Conservation (phyloP, 2,329 filamentous ascomycete genomes). For the Teratosphaeria gauchensis region DNA sequence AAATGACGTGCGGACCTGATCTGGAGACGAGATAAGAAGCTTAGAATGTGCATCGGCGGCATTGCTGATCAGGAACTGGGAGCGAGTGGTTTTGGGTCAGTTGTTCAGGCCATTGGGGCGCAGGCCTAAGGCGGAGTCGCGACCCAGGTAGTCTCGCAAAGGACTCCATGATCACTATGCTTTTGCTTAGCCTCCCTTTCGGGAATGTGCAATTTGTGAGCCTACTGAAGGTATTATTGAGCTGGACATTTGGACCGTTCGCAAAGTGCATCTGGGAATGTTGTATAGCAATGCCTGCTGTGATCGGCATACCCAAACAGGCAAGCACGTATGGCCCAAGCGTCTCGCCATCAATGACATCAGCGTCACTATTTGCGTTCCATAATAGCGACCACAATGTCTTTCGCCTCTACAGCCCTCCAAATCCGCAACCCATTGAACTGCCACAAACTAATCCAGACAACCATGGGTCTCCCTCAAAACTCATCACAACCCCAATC, state of each 20-base stretch:
- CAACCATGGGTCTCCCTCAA: conserved; percentile 9
- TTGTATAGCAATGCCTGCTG: too few relatives aligned
- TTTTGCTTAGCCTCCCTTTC: too few relatives aligned
- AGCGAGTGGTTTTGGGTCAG: neutral
- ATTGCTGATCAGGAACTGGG: neutral
- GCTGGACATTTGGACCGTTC: too few relatives aligned
- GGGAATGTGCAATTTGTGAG: too few relatives aligned
- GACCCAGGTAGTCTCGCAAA: neutral
- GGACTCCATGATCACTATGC: neutral
- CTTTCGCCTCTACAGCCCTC: neutral
- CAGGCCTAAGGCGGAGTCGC: neutral
- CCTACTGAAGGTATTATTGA: too few relatives aligned
- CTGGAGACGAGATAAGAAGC: neutral
- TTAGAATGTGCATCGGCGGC: neutral
- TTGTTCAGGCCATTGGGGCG: neutral
- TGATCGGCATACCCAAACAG: neutral
- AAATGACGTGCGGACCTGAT: neutral
- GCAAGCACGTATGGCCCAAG: neutral
- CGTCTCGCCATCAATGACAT: neutral
- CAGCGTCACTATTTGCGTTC: neutral
- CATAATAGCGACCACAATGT: neutral
- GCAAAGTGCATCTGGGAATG: too few relatives aligned
- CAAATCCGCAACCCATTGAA: neutral
- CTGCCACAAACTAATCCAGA: too few relatives aligned
- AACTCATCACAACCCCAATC: neutral